Evolutionary conservation across 2,329 filamentous ascomycete species (phyloP), one percentile per base, ranked within the genome.

Genomic region (Epichloe glyceriae): DNA sequence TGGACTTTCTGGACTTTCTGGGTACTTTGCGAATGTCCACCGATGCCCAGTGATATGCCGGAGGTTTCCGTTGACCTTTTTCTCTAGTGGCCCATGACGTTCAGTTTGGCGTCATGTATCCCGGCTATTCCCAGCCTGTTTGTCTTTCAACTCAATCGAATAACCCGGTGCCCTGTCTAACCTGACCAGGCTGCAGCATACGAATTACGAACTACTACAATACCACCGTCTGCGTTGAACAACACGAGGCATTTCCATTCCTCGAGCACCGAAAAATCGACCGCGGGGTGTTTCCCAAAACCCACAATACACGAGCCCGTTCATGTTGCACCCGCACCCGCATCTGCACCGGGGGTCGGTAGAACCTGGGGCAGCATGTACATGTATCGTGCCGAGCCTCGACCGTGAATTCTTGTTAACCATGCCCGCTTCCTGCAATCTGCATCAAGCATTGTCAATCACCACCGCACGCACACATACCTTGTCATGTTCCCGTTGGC

Each of bases 51-150:
- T 7, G 22, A 26, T 26, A 8, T 26, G 22, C 22, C 22, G 2
- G 22, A 26, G 22, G 30, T 52, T 46, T 41, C 51, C 51, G 47
- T 22, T 39, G 39, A 34, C 39, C 33, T 47, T 49, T 49, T 41
- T 39, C 26, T 41, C 6, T 47, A 39, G 35, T 30, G 51, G 47
- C 20, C 47, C 38, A 41, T 33, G 17, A 20, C 14, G 37, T 52
- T 49, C 40, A 52, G 46, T 41, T 37, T 41, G 46, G 50, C 41
- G 46, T 44, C n/a, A 10, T 10, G 22, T 20, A 42, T 50, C 37
- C 44, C 34, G 26, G 45, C 20, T 37, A 40, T 35, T 38, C 19
- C 47, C 46, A 34, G 44, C 44, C 44, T 37, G 14, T 8, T 42
- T 30, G 30, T 49, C n/a, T n/a, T 42, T 20, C n/a, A 26, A 43